These are phyloP conservation scores for Capillidium rhysosporum DNA, from an alignment of 371 early-diverging fungal genomes.

Conservation along the genomic window DNA sequence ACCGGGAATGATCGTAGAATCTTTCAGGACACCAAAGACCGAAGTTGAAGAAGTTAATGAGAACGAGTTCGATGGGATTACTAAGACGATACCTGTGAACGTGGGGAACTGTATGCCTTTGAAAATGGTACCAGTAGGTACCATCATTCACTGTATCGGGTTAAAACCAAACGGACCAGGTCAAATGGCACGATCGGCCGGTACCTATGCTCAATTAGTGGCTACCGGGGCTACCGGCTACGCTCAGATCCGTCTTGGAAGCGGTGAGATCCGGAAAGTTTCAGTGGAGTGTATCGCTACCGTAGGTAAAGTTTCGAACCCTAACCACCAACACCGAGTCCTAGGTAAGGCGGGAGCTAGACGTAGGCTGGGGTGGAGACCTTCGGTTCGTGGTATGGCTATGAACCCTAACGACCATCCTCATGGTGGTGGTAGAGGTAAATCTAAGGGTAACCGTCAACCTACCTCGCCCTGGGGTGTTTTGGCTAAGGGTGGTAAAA, in stretches of 20 bases:
- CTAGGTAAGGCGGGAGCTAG: conserved; percentile 85
- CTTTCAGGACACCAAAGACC: conserved; percentile 18
- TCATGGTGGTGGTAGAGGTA: conserved; percentile 97
- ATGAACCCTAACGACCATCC: conserved; percentile 98
- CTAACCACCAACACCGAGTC: conserved; percentile 72
- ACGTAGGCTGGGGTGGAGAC: conserved; percentile 72
- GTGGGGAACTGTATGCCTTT: conserved; percentile 83
- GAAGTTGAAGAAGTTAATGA: conserved; percentile 7
- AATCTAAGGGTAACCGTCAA: conserved; percentile 84
- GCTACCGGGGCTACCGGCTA: conserved; percentile 54
- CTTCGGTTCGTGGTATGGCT: conserved; percentile 96
- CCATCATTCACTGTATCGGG: conserved; percentile 71
- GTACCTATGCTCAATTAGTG: conserved; percentile 73
- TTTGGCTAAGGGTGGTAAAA: conserved; percentile 90
- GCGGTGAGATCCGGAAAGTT: conserved; percentile 80
- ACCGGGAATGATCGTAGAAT: conserved; percentile 35
- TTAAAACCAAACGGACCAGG: conserved; percentile 64
- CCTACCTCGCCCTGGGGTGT: conserved; percentile 90
- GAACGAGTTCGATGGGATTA: conserved; percentile 20
- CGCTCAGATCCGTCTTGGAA: conserved; percentile 71
- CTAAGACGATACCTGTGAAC: conserved; percentile 46
- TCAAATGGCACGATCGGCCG: conserved; percentile 72
- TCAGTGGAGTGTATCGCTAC: conserved; percentile 78
- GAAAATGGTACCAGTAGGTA: conserved; percentile 83
- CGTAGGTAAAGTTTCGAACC: conserved; percentile 83